Evolutionary conservation across 495 filamentous ascomycete species (phyloP), one percentile per base, ranked within the genome.

Genomic region (Copromyces sp.): DNA sequence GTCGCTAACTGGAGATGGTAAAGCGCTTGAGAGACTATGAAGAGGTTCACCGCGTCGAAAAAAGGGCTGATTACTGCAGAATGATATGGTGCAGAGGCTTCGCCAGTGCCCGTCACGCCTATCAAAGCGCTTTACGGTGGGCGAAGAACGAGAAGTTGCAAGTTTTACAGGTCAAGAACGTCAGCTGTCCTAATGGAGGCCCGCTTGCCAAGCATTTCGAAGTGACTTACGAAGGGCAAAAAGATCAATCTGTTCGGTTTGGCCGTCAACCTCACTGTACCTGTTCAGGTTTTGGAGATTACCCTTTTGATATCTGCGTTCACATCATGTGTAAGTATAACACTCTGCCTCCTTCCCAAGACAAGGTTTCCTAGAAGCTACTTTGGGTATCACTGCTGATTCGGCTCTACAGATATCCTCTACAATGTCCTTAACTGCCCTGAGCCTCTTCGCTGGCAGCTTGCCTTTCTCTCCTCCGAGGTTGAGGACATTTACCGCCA

Each of bases 121-220:
- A 24, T 24, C 24, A 45, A 20, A 0, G 8, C 44, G 1, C 20
- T 24, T 59, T 59, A 20, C 4, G 6, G 24, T 0, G 0, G 24
- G 47, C 11, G 11, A 2, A 32, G 20, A 0, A 4, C 24, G n/a
- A 9, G 24, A 59, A 14, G 24, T 6, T 59, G 2, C 47, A 11
- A 11, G 29, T 59, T 6, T 2, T 59, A 1, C 4, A 7, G 4
- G 4, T 14, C 5, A 14, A 59, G 5, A 4, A 47, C 42, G 0
- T 4, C 3, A 4, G 7, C 4, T 9, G 8, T 5, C n/a, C 2
- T 0, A 0, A 45, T 9, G n/a, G 9, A 11, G 9, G n/a, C 4
- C 3, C 0, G 20, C 4, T 47, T 47, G 4, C 9, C 47, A 59
- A 59, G 47, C 20, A 32, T 0, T 59, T 29, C 20, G 0, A 6